Conservation (phyloP, 2,329 filamentous ascomycete species). For the Aureobasidium sp. region DNA sequence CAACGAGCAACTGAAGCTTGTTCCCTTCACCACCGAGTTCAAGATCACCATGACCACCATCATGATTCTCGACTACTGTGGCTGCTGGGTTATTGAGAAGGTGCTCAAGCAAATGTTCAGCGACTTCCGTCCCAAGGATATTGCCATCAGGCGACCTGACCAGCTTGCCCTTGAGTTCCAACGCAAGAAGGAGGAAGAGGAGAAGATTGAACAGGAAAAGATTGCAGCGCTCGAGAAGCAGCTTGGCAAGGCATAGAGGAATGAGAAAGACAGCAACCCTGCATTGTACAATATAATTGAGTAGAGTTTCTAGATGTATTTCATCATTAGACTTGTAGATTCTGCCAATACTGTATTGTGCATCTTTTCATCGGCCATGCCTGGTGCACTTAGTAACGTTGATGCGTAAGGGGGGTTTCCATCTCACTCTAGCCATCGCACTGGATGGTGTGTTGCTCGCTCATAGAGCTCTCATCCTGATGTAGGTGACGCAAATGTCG, state of each 20-base stretch:
- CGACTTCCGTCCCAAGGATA: slow-evolving; percentile 89
- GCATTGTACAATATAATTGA: neutral
- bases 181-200: slow-evolving; percentile 49
- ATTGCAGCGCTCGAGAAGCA: slow-evolving; percentile 20
- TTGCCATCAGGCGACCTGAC: slow-evolving; percentile 75
- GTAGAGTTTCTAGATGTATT: neutral
- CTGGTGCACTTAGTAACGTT: too few species aligned
- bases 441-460: too few species aligned
- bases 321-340: neutral
- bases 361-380: neutral
- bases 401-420: too few species aligned
- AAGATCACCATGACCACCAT: slow-evolving; percentile 72
- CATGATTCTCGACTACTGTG: slow-evolving; percentile 81
- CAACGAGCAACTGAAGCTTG: slow-evolving; percentile 85
- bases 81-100: slow-evolving; percentile 83
- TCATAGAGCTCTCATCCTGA: too few species aligned
- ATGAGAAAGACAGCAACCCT: neutral
- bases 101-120: slow-evolving; percentile 77
- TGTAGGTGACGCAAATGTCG: too few species aligned
- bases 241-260: slow-evolving; percentile 22
- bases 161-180: slow-evolving; percentile 69
- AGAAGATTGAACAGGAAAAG: slow-evolving; percentile 31
- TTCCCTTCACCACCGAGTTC: slow-evolving; percentile 83
- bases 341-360: neutral
- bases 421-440: too few species aligned